Evolutionary conservation across 345 rosid genomes (phyloP).

Genomic region (Hibiscus tridactylites): DNA sequence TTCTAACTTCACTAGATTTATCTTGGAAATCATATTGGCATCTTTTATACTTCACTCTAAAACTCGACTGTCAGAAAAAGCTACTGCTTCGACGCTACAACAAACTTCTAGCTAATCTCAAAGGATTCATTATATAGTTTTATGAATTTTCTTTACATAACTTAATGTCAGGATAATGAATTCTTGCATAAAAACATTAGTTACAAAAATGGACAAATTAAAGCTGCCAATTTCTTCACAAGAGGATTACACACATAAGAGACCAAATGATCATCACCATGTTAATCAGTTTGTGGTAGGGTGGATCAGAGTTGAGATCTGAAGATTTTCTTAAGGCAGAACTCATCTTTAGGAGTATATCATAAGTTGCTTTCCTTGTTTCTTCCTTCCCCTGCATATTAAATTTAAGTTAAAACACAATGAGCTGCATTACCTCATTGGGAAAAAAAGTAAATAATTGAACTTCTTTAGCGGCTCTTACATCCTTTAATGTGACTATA

Average conservation of each 20-base stretch:
- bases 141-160: not conserved
- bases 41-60: not conserved
- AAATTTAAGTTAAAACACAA: conserved; percentile 5
- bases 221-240: not conserved
- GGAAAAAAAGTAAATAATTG: not conserved
- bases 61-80: not conserved
- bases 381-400: conserved; percentile 64
- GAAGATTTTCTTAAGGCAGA: conserved; percentile 40
- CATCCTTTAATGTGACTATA: conserved; percentile 76
- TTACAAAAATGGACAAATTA: not conserved
- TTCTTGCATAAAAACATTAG: not conserved
- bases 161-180: not conserved
- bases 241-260: not conserved
- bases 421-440: not conserved
- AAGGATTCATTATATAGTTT: not conserved
- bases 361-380: conserved; percentile 69
- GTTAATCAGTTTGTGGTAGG: conserved; percentile 53
- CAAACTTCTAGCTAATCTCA: not conserved
- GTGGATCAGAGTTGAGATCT: conserved; percentile 25
- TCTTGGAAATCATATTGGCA: not conserved
- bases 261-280: conserved; percentile 44
- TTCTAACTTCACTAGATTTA: not conserved
- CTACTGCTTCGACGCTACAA: not conserved
- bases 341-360: conserved; percentile 52
- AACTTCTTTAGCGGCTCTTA: conserved; percentile 29